phyloP scores from a whole-genome alignment of 805 yeast genomes.

The Metschnikowia proteae region DNA sequence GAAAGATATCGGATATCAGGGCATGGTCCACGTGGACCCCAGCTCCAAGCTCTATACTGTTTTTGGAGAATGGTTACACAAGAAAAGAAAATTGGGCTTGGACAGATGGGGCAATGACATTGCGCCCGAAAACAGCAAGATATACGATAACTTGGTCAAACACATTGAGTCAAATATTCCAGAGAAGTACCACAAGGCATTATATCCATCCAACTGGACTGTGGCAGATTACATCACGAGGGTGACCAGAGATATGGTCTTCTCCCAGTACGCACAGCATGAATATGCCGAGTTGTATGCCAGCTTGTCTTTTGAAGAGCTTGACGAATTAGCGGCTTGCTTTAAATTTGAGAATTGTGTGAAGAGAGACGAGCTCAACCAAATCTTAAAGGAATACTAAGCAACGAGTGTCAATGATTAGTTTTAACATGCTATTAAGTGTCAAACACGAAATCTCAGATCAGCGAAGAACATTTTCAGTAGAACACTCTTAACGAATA shows the following conservation, averaged over 20 bases:
- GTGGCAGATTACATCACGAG: slow-evolving; percentile 35
- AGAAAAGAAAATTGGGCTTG: slow-evolving; percentile 44
- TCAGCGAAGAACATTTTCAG: no score
- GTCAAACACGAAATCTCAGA: no score
- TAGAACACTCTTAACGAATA: no score
- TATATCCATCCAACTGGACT: slow-evolving; percentile 43
- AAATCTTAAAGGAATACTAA: slow-evolving; percentile 26
- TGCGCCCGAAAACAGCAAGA: slow-evolving; percentile 33
- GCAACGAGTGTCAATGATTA: no score
- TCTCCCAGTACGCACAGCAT: slow-evolving; percentile 41
- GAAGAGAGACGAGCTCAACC: slow-evolving; percentile 41
- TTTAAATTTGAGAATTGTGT: slow-evolving; percentile 46
- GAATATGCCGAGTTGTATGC: slow-evolving; percentile 45
- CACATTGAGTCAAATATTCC: slow-evolving; percentile 41
- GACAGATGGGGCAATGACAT: slow-evolving; percentile 51
- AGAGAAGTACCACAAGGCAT: slow-evolving; percentile 33
- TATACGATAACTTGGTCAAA: slow-evolving; percentile 33
- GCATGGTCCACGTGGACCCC: slow-evolving; percentile 45
- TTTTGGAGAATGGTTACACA: slow-evolving; percentile 40
- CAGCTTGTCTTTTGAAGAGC: slow-evolving; percentile 41
- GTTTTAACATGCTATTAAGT: no score
- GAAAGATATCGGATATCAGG: slow-evolving; percentile 52
- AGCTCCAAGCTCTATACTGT: slow-evolving; percentile 40
- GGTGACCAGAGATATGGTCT: slow-evolving; percentile 41
- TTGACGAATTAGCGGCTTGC: slow-evolving; percentile 49